Evolutionary conservation across 176 grass and related monocot species (phyloP), one percentile per base, ranked within the genome.

Genomic region (Oryza glumipatula): DNA sequence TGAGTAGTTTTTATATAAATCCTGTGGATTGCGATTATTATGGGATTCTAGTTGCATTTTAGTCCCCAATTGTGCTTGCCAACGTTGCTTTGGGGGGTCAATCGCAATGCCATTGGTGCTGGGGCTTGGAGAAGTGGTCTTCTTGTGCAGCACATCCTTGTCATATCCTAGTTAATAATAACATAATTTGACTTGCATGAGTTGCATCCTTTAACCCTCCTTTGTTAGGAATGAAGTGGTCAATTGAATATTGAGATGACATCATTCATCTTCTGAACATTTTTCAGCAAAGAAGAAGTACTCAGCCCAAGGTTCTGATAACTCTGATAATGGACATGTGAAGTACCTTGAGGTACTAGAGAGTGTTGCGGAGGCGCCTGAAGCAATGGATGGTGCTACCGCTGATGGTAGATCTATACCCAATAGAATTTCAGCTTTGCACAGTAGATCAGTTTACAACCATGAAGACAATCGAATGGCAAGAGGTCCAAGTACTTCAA

Each of bases 271-370:
- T 56, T n/a, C 48, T 86, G 17, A 58, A 61, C 73, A 87, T 82
- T 65, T 85, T 85, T 60, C 91, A 95, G 96, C 91, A 48, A 99
- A 94, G 73, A 95, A 84, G 65, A 84, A 87, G 77, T 78, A 10
- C 35, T 80, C 82, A 52, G 78, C 43, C 84, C 67, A 89, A 87
- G 66, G 66, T 67, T 74, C 84, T 30, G 78, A 88, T 70, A 80
- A 91, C 28, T 78, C 87, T 14, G 82, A 92, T 28, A 79, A 78
- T 77, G 90, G 65, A 86, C 92, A 85, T 83, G 84, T 94, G 67
- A 95, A 89, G 28, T 94, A 92, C 86, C 86, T 96, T 38, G 91
- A 94, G 85, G 81, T 96, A 61, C 74, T 94, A 32, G 91, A 92
- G 73, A 78, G 48, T 72, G 69, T 84, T 19, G 64, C 74, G 39